Evolutionary conservation across 805 yeast genomes (phyloP).

Genomic region (Wickerhamiella occidentalis): DNA sequence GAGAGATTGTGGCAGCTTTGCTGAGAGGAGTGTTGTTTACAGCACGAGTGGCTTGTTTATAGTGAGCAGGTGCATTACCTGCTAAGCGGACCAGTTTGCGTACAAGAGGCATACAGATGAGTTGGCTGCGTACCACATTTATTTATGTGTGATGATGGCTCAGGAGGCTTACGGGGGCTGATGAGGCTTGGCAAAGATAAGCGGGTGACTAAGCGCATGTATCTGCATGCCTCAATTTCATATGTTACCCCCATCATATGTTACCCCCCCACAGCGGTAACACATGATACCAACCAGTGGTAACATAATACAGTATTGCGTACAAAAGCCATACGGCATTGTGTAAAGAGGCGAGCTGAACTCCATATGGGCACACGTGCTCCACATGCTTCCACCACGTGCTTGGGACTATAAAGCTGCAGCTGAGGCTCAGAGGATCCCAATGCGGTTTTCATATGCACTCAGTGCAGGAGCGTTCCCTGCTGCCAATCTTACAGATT

Average conservation of each 20-base stretch:
- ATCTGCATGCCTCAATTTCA: too few relatives aligned
- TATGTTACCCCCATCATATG: too few relatives aligned
- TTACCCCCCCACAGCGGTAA: too few relatives aligned
- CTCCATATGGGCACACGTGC: background rate
- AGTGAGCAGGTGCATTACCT: background rate
- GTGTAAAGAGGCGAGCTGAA: too few relatives aligned
- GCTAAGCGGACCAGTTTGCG: constrained; percentile 1
- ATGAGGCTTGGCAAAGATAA: too few relatives aligned
- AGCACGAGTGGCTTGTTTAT: background rate
- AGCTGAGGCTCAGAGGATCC: too few relatives aligned
- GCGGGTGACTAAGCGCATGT: too few relatives aligned
- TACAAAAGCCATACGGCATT: too few relatives aligned
- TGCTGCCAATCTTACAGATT: background rate
- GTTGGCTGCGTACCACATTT: background rate
- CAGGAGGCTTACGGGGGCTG: too few relatives aligned
- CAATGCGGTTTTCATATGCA: background rate
- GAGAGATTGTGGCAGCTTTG: background rate
- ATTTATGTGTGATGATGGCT: too few relatives aligned
- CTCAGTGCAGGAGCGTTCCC: constrained; percentile 2
- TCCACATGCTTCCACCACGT: background rate
- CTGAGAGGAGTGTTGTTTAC: background rate
- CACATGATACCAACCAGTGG: too few relatives aligned
- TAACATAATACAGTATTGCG: too few relatives aligned
- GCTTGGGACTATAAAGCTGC: background rate
- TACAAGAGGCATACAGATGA: background rate